Percentiles rank a stretch among this genome's conserved stretches.
These are phyloP conservation scores for Albizia julibrissin DNA, from an alignment of 306 rosid species.

Conservation along the genomic window DNA sequence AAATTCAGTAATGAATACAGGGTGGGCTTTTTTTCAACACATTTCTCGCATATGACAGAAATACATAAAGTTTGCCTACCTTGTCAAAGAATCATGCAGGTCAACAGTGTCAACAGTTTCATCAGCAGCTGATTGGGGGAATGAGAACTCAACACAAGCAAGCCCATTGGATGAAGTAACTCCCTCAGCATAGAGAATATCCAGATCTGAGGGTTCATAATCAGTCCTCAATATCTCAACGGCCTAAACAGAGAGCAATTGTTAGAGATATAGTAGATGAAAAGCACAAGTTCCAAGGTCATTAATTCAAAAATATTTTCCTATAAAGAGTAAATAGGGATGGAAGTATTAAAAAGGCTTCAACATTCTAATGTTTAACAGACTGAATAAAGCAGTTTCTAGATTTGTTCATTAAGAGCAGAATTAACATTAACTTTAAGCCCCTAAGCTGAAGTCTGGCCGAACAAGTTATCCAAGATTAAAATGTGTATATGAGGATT, in stretches of 20 bases:
- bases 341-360: slow-evolving; percentile 6
- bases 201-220: slow-evolving; percentile 90
- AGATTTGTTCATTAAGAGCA: slow-evolving; percentile 6
- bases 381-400: slow-evolving; percentile 25
- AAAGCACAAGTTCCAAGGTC: slow-evolving; percentile 34
- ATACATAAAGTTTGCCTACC: slow-evolving; percentile 48
- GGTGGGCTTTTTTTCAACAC: neutral
- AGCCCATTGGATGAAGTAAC: slow-evolving; percentile 96
- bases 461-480: slow-evolving; percentile 16
- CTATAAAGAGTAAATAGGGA: slow-evolving; percentile 16
- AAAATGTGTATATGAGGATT: slow-evolving; percentile 12
- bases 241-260: slow-evolving; percentile 54
- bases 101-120: slow-evolving; percentile 58
- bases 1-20: slow-evolving; percentile 14
- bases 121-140: slow-evolving; percentile 69
- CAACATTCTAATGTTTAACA: slow-evolving; percentile 21
- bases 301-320: slow-evolving; percentile 7
- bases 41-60: slow-evolving; percentile 14
- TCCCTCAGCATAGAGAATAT: slow-evolving; percentile 94
- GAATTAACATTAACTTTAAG: slow-evolving; percentile 15
- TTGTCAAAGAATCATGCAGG: slow-evolving; percentile 64
- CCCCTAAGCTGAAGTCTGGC: slow-evolving; percentile 9
- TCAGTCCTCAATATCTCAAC: slow-evolving; percentile 81
- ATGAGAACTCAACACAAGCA: slow-evolving; percentile 89
- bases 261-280: slow-evolving; percentile 33